These are phyloP conservation scores for Ceratobasidium sp. DNA, from an alignment of 1,284 basidiomycete genomes.

Conservation along the genomic window DNA sequence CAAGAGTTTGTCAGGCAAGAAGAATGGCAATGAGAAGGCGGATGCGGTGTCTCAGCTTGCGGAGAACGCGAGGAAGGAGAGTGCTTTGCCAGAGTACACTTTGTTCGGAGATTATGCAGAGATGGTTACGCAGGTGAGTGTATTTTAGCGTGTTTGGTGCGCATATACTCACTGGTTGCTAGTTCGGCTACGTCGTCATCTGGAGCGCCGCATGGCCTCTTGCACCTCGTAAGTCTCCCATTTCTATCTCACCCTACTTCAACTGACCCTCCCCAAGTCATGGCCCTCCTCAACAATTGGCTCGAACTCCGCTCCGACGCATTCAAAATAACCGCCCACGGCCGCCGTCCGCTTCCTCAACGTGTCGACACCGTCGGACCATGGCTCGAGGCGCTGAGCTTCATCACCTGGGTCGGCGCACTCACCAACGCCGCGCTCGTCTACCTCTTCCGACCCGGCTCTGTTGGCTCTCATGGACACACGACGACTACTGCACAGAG, in stretches of 20 bases:
- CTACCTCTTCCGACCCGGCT: slow-evolving; percentile 75
- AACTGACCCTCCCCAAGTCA: slow-evolving; percentile 59
- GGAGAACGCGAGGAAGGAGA: slow-evolving; percentile 81
- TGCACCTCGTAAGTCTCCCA: slow-evolving; percentile 74
- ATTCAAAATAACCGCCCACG: slow-evolving; percentile 92
- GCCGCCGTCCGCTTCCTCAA: slow-evolving; percentile 84
- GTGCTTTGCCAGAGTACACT: slow-evolving; percentile 83
- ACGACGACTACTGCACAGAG: slow-evolving; percentile 40
- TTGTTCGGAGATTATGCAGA: slow-evolving; percentile 90
- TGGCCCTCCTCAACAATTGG: slow-evolving; percentile 87
- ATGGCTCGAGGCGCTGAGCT: slow-evolving; percentile 91
- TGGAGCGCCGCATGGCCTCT: slow-evolving; percentile 98
- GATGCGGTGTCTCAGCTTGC: slow-evolving; percentile 78
- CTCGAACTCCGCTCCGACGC: slow-evolving; percentile 94
- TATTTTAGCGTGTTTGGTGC: not conserved
- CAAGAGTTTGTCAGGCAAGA: slow-evolving; percentile 57
- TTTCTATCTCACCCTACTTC: slow-evolving; percentile 32
- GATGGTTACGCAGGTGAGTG: slow-evolving; percentile 78
- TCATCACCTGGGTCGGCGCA: slow-evolving; percentile 88
- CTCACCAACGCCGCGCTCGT: slow-evolving; percentile 88
- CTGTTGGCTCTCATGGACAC: slow-evolving; percentile 23
- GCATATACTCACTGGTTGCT: slow-evolving; percentile 44
- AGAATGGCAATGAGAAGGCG: slow-evolving; percentile 68
- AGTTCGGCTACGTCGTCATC: slow-evolving; percentile 92
- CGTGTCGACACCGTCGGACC: slow-evolving; percentile 93